These are phyloP conservation scores for Kwoniella newhampshirensis DNA, from an alignment of 768 basidiomycete genomes.

Conservation along the genomic window DNA sequence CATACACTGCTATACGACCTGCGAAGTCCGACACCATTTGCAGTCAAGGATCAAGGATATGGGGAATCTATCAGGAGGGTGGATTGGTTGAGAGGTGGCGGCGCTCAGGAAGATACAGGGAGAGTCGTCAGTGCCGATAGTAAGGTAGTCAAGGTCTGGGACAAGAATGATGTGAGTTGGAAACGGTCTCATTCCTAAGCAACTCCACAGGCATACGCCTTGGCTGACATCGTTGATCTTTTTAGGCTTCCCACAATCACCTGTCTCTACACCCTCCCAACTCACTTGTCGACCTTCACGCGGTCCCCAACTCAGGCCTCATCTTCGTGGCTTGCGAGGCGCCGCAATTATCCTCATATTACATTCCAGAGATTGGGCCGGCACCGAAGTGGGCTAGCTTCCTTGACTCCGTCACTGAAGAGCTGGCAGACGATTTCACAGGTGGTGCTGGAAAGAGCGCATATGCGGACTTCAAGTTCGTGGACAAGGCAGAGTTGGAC, in stretches of 20 bases:
- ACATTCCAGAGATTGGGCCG: slow-evolving; percentile 92
- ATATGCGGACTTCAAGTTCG: slow-evolving; percentile 97
- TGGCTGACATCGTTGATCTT: not conserved
- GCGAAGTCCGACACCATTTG: slow-evolving; percentile 76
- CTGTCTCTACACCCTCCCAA: slow-evolving; percentile 85
- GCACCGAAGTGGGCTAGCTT: slow-evolving; percentile 97
- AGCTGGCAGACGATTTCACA: slow-evolving; percentile 80
- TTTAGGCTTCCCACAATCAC: slow-evolving; percentile 78
- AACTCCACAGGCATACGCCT: not conserved
- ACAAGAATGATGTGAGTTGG: slow-evolving; percentile 62
- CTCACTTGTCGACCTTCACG: slow-evolving; percentile 86
- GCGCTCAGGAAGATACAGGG: slow-evolving; percentile 76
- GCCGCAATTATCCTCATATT: slow-evolving; percentile 92
- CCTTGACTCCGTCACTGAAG: slow-evolving; percentile 97
- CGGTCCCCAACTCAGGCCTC: slow-evolving; percentile 83
- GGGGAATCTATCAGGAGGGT: slow-evolving; percentile 83
- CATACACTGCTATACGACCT: slow-evolving; percentile 94
- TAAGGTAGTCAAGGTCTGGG: slow-evolving; percentile 98
- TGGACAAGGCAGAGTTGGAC: slow-evolving; percentile 80
- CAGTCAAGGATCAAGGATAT: slow-evolving; percentile 94
- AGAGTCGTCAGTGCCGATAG: slow-evolving; percentile 89
- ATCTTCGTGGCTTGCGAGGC: slow-evolving; percentile 92
- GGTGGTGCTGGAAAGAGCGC: slow-evolving; percentile 54
- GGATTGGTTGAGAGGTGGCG: slow-evolving; percentile 76
- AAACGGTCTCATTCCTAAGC: too few relatives aligned